Evolutionary conservation across 306 rosid genomes (phyloP).

Genomic region (Acacia confusa): DNA sequence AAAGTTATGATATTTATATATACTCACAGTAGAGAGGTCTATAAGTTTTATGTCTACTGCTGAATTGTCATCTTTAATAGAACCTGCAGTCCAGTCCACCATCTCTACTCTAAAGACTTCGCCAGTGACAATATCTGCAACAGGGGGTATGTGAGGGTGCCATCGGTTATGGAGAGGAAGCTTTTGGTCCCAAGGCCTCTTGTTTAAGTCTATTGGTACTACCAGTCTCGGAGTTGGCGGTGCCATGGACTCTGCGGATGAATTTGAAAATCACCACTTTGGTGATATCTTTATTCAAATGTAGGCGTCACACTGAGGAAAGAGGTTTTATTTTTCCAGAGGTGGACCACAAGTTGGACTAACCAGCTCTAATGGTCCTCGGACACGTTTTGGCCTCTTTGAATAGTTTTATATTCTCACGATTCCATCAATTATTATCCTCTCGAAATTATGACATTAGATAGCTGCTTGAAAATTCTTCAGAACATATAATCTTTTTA

Average conservation of each 20-base stretch:
- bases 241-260: constrained; percentile 52
- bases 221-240: constrained; percentile 58
- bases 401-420: background rate
- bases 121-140: constrained; percentile 48
- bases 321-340: background rate
- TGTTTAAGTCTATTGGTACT: constrained; percentile 65
- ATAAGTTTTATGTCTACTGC: constrained; percentile 60
- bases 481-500: background rate
- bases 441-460: too few species aligned
- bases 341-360: constrained; percentile 34
- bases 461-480: background rate
- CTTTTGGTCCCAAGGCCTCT: constrained; percentile 74
- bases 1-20: background rate
- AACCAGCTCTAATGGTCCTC: constrained; percentile 2
- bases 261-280: background rate
- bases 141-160: constrained; percentile 74
- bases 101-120: constrained; percentile 72
- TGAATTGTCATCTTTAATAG: constrained; percentile 62
- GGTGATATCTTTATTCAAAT: constrained; percentile 5
- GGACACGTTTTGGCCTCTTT: background rate
- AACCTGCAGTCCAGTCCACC: constrained; percentile 87
- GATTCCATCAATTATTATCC: background rate
- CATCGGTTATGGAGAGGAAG: constrained; percentile 84
- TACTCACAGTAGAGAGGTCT: constrained; percentile 74
- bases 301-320: constrained; percentile 12